A percentile compares a stretch with the other conserved stretches of the same genome.
Evolutionary conservation across 495 filamentous ascomycete species (phyloP).

Genomic region (Apiosordaria backusii): DNA sequence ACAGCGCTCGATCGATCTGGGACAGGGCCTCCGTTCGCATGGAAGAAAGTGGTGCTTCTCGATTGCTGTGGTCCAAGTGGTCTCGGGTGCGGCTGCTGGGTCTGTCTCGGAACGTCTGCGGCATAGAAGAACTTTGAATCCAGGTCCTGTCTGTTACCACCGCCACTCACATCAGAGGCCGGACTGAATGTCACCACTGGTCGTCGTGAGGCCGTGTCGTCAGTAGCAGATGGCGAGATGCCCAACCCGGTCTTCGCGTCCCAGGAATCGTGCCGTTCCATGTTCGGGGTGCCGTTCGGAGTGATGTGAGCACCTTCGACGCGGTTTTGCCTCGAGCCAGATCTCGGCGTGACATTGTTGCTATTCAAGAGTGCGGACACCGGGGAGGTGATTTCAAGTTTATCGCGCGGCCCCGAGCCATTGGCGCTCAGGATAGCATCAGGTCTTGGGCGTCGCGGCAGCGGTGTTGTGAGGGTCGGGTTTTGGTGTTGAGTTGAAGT

Average conservation of each 20-base stretch:
- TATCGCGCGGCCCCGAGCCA: conserved; percentile 16
- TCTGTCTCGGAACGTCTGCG: conserved; percentile 52
- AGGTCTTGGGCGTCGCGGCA: conserved; percentile 30
- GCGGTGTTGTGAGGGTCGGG: conserved; percentile 34
- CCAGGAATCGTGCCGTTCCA: conserved; percentile 40
- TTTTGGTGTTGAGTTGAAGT: conserved; percentile 30
- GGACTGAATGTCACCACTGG: conserved; percentile 35
- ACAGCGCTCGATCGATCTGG: conserved; percentile 30
- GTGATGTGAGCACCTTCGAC: conserved; percentile 62
- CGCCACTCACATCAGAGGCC: conserved; percentile 26
- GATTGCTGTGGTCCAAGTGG: conserved; percentile 25
- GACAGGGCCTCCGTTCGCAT: conserved; percentile 47
- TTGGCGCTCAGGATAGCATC: conserved; percentile 20
- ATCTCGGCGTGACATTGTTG: conserved; percentile 69
- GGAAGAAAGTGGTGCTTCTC: conserved; percentile 54
- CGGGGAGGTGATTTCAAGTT: conserved; percentile 39
- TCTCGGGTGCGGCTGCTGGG: conserved; percentile 22
- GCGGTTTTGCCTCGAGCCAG: conserved; percentile 60
- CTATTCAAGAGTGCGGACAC: conserved; percentile 51
- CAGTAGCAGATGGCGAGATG: conserved; percentile 29
- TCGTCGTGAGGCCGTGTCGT: conserved; percentile 24
- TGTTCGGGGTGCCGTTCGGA: conserved; percentile 53
- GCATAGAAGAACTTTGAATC: conserved; percentile 76
- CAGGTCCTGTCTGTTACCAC: conserved; percentile 22
- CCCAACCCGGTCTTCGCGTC: conserved; percentile 39